Conservation (phyloP, 1,139 yeast genomes). For the Yamadazyma siamensis region DNA sequence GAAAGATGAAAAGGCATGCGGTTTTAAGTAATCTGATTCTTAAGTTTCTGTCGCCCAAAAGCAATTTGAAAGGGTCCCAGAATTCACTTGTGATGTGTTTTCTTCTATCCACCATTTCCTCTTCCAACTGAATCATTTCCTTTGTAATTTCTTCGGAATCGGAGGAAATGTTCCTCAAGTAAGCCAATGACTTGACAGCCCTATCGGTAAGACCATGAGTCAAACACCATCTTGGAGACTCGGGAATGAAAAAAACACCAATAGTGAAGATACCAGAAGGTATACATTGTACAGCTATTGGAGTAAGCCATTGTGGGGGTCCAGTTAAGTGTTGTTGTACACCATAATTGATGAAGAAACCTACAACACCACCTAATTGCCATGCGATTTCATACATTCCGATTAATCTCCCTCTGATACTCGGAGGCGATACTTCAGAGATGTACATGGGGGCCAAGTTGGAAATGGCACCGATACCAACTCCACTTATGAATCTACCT, state of each 20-base stretch:
- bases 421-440: slow-evolving; percentile 26
- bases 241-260: slow-evolving; percentile 37
- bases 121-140: slow-evolving; percentile 19
- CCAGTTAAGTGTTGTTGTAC: slow-evolving; percentile 19
- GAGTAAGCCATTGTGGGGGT: slow-evolving; percentile 29
- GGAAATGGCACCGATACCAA: slow-evolving; percentile 32
- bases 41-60: slow-evolving; percentile 18
- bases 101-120: slow-evolving; percentile 18
- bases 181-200: slow-evolving; percentile 30
- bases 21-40: slow-evolving; percentile 22
- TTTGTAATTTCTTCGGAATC: slow-evolving; percentile 23
- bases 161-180: slow-evolving; percentile 20
- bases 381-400: slow-evolving; percentile 49
- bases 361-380: slow-evolving; percentile 46
- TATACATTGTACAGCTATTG: slow-evolving; percentile 34
- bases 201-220: slow-evolving; percentile 27
- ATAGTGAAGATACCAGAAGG: slow-evolving; percentile 40
- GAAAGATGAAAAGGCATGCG: slow-evolving; percentile 27
- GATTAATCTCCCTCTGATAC: slow-evolving; percentile 36
- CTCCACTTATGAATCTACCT: slow-evolving; percentile 30
- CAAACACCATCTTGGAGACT: slow-evolving; percentile 47
- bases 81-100: slow-evolving; percentile 20
- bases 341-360: slow-evolving; percentile 42
- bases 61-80: slow-evolving; percentile 21
- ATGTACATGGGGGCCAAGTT: slow-evolving; percentile 30